These are phyloP conservation scores for Lycium barbarum DNA, from an alignment of 257 asterid genomes.

Conservation along the genomic window DNA sequence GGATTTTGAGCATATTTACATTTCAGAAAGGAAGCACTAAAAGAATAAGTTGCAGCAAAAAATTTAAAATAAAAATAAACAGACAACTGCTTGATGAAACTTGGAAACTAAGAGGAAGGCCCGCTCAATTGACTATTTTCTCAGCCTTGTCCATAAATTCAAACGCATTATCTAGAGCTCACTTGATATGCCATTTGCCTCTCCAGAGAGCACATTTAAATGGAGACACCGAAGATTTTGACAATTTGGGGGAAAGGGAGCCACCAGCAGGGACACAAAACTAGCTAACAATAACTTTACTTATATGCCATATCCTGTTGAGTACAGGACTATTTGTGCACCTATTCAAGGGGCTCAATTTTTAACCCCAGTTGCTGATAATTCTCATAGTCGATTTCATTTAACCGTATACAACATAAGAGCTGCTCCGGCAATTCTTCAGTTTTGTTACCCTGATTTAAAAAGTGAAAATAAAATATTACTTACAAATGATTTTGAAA, in stretches of 20 bases:
- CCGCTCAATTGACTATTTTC: neutral
- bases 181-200: neutral
- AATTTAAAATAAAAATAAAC: neutral
- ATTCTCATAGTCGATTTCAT: conserved; percentile 75
- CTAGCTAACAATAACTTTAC: neutral
- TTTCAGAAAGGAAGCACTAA: neutral
- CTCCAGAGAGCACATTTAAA: neutral
- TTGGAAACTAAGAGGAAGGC: neutral
- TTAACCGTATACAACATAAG: conserved; percentile 83
- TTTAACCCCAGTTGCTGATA: conserved; percentile 67
- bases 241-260: neutral
- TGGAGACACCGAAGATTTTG: neutral
- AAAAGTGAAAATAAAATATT: conserved; percentile 25
- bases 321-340: conserved; percentile 39
- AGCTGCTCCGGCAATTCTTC: conserved; percentile 96
- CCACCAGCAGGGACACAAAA: conserved; percentile 6
- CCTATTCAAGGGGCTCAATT: conserved; percentile 51
- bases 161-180: neutral
- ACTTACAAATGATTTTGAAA: neutral
- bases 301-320: neutral
- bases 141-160: conserved; percentile 5
- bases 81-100: neutral
- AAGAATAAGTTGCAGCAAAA: neutral
- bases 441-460: conserved; percentile 76
- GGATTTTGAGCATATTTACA: conserved; percentile 12